phyloP scores from a whole-genome alignment of 495 filamentous ascomycete genomes.

The Lepraria neglecta region DNA sequence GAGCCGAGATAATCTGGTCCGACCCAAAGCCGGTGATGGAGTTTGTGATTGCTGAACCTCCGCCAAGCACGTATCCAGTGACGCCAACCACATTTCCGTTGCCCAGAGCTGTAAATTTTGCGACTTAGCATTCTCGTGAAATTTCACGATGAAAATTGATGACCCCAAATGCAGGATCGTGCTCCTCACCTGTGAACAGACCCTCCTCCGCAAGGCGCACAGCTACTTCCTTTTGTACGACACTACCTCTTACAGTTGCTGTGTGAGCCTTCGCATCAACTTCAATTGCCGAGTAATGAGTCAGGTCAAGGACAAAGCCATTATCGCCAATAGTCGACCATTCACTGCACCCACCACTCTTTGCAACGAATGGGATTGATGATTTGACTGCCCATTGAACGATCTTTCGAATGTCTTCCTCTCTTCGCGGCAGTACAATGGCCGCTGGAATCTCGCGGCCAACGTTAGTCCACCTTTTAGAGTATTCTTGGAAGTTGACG shows the following conservation, averaged over 20 bases:
- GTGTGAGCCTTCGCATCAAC: conserved; percentile 24
- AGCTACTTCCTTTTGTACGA: conserved; percentile 31
- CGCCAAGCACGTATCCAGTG: conserved; percentile 28
- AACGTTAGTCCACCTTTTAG: conserved; percentile 29
- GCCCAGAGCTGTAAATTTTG: conserved; percentile 25
- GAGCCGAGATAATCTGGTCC: conserved; percentile 32
- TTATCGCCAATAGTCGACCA: conserved; percentile 32
- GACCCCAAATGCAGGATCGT: background rate
- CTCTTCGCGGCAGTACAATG: conserved; percentile 25
- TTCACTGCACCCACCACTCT: conserved; percentile 32
- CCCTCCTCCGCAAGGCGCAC: conserved; percentile 25
- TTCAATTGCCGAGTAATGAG: conserved; percentile 25
- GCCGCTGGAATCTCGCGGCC: no score
- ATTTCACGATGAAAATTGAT: background rate
- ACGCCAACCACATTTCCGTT: conserved; percentile 31
- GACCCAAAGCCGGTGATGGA: conserved; percentile 25
- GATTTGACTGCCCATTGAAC: conserved; percentile 27
- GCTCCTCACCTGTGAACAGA: conserved; percentile 21
- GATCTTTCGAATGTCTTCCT: conserved; percentile 20
- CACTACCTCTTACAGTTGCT: conserved; percentile 29
- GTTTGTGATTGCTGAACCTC: conserved; percentile 26
- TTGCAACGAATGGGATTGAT: conserved; percentile 32
- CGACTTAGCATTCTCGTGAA: background rate
- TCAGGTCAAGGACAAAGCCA: conserved; percentile 35
- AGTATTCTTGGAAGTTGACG: conserved; percentile 17